Evolutionary conservation across 805 yeast genomes (phyloP).

Genomic region (Pachysolen tannophilus): DNA sequence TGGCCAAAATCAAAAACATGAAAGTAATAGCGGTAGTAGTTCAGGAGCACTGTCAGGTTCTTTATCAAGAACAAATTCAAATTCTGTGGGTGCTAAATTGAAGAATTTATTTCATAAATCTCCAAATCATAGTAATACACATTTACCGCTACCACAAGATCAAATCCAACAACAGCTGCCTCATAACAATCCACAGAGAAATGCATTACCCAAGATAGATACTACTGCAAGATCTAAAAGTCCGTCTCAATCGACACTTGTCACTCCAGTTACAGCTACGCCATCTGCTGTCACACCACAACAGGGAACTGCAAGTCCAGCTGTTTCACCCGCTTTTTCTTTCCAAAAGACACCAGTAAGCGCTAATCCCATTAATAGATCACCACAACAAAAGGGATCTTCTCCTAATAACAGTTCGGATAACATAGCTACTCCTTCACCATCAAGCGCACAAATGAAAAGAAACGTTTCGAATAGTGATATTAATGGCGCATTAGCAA

Average conservation of each 20-base stretch:
- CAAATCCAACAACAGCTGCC: not conserved
- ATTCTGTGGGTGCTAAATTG: constrained; percentile 8
- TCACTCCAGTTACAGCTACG: not conserved
- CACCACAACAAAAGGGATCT: too few relatives aligned
- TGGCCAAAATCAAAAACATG: not conserved
- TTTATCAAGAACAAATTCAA: constrained; percentile 8
- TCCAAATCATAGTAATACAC: constrained; percentile 5
- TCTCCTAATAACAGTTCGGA: not conserved
- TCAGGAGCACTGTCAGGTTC: too few relatives aligned
- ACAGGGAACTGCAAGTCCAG: not conserved
- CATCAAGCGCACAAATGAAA: not conserved
- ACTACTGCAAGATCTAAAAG: not conserved
- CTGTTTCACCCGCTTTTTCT: not conserved
- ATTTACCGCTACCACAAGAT: constrained; percentile 6
- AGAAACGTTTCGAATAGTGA: constrained; percentile 13
- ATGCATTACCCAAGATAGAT: constrained; percentile 1
- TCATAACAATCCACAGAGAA: constrained; percentile 1
- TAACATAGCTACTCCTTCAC: not conserved
- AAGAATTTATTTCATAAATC: constrained; percentile 8
- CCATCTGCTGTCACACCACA: not conserved
- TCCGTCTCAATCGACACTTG: not conserved
- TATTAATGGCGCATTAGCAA: constrained; percentile 16
- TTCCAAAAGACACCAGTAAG: too few relatives aligned
- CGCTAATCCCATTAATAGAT: too few relatives aligned
- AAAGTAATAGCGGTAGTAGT: too few relatives aligned